Conservation (phyloP, 139 green algal species). For the Deuterostichococcus epilithicus region DNA sequence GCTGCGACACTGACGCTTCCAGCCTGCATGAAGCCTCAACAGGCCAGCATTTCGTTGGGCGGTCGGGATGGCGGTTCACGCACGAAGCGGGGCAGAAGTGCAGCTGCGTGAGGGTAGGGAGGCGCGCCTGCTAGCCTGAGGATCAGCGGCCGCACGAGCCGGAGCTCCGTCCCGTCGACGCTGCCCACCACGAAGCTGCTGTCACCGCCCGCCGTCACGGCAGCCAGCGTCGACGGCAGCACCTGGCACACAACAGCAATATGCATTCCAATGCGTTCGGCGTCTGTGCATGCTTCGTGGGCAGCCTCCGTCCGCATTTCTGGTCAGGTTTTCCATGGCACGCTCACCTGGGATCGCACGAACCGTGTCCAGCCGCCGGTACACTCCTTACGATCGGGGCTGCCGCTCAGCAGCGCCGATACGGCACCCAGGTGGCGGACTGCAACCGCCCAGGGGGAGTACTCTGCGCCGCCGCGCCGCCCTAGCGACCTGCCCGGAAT, state of each 20-base stretch:
- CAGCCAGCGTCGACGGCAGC: not conserved
- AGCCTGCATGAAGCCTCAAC: no score
- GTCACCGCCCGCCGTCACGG: not conserved
- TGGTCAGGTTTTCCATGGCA: not conserved
- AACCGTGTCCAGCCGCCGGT: not conserved
- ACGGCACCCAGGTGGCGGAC: slow-evolving; percentile 20
- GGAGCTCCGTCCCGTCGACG: not conserved
- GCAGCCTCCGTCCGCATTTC: no score
- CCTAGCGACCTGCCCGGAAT: slow-evolving; percentile 9
- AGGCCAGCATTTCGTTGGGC: no score
- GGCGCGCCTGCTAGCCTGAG: not conserved
- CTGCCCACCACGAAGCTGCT: slow-evolving; percentile 7
- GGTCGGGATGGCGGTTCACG: no score
- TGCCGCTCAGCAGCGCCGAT: slow-evolving; percentile 17
- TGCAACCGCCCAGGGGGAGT: slow-evolving; percentile 39
- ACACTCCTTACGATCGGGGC: not conserved
- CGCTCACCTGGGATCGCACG: not conserved
- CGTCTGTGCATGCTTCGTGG: no score
- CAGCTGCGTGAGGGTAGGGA: no score
- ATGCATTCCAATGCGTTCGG: no score
- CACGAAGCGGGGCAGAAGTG: no score
- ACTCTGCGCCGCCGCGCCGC: slow-evolving; percentile 15
- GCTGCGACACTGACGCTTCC: no score
- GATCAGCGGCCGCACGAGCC: slow-evolving; percentile 22
- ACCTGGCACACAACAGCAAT: not conserved